Conservation (phyloP, 2,329 filamentous ascomycete genomes). For the Microsporum audouinii region DNA sequence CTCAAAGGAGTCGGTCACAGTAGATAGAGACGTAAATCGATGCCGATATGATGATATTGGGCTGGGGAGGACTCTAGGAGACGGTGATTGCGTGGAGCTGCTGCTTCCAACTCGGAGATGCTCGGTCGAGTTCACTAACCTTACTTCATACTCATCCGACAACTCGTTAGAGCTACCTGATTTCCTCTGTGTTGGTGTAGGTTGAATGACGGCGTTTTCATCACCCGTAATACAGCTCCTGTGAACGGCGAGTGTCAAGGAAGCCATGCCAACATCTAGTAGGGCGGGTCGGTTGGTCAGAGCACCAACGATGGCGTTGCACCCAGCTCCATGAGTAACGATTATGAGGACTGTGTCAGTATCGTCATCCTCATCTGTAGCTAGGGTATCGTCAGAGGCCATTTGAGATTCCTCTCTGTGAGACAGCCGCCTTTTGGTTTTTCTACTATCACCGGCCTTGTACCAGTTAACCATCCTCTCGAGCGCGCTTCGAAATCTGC, state of each 20-base stretch:
- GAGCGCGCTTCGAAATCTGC: slow-evolving; percentile 69
- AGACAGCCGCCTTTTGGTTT: neutral
- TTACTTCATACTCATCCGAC: slow-evolving; percentile 45
- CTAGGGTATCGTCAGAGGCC: slow-evolving; percentile 15
- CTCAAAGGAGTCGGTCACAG: slow-evolving; percentile 16
- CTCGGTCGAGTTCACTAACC: slow-evolving; percentile 49
- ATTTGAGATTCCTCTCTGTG: slow-evolving; percentile 23
- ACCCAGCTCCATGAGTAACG: slow-evolving; percentile 89
- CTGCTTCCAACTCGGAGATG: slow-evolving; percentile 43
- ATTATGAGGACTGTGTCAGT: slow-evolving; percentile 71
- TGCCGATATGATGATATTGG: slow-evolving; percentile 25
- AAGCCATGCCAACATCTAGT: slow-evolving; percentile 80
- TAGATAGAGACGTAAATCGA: slow-evolving; percentile 21
- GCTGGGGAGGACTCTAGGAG: slow-evolving; percentile 15
- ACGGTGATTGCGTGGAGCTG: slow-evolving; percentile 19
- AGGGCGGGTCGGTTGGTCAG: slow-evolving; percentile 85
- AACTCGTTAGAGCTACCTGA: slow-evolving; percentile 17
- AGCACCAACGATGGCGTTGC: slow-evolving; percentile 87
- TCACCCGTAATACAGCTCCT: slow-evolving; percentile 21
- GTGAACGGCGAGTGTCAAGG: slow-evolving; percentile 74
- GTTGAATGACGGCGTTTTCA: neutral
- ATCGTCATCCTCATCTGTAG: slow-evolving; percentile 47
- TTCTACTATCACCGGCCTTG: slow-evolving; percentile 34
- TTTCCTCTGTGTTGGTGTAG: slow-evolving; percentile 3
- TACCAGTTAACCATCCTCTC: slow-evolving; percentile 80